Evolutionary conservation across 2,329 filamentous ascomycete genomes (phyloP).

Genomic region (Pseudogymnoascus destructans): DNA sequence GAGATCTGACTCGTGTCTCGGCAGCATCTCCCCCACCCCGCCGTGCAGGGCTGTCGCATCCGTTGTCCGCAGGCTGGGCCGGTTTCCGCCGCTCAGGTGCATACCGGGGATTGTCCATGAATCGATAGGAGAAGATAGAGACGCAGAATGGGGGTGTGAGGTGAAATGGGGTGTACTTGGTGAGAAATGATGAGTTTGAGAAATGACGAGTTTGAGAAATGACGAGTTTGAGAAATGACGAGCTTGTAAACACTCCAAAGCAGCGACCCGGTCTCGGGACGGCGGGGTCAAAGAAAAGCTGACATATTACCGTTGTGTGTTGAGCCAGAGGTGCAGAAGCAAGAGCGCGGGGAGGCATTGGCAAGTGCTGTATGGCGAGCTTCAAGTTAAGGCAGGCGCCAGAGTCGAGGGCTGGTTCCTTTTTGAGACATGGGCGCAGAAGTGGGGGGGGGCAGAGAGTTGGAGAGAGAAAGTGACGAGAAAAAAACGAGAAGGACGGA

Average conservation of each 20-base stretch:
- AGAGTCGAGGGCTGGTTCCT: neutral
- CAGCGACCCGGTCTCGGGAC: neutral
- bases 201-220: too few species aligned
- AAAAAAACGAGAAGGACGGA: neutral
- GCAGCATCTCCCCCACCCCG: neutral
- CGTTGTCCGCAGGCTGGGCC: neutral
- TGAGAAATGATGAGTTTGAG: too few species aligned
- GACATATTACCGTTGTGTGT: neutral
- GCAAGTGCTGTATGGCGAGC: neutral
- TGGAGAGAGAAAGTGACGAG: neutral
- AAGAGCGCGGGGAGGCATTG: neutral
- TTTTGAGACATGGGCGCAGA: neutral
- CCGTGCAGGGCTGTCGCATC: neutral
- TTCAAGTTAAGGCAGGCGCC: neutral
- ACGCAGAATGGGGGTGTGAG: neutral
- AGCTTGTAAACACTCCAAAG: neutral
- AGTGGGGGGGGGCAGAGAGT: neutral
- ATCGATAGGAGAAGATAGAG: neutral
- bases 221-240: too few species aligned
- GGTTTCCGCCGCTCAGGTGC: neutral
- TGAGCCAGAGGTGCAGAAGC: neutral
- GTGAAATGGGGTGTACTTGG: neutral
- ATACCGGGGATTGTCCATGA: neutral
- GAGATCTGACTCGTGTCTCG: neutral
- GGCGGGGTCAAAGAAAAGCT: neutral